Conservation (phyloP, 106 monocot species). For the Hemerocallis citrina region DNA sequence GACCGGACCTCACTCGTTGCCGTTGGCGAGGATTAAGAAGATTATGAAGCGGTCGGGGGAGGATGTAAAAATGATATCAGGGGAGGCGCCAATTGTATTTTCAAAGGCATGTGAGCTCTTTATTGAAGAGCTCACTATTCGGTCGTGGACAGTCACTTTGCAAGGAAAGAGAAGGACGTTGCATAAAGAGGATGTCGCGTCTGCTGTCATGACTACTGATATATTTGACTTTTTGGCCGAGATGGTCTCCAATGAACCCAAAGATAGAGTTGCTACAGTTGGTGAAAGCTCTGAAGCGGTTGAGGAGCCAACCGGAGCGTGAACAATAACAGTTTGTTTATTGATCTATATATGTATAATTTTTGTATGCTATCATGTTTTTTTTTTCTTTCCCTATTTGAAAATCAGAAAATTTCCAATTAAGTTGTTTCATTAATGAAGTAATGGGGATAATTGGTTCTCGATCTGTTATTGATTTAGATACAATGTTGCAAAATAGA, state of each 20-base stretch:
- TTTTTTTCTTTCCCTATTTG: too few relatives aligned
- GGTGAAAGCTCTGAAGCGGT: not conserved
- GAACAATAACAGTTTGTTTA: too few relatives aligned
- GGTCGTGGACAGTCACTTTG: slow-evolving; percentile 23
- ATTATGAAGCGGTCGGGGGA: slow-evolving; percentile 33
- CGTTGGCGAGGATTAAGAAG: slow-evolving; percentile 40
- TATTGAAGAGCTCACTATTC: slow-evolving; percentile 26
- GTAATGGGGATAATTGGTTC: too few relatives aligned
- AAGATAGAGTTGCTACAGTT: not conserved
- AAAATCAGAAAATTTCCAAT: too few relatives aligned
- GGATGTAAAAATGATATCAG: slow-evolving; percentile 31
- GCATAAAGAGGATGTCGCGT: slow-evolving; percentile 24
- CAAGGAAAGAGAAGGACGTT: slow-evolving; percentile 31
- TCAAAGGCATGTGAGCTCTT: slow-evolving; percentile 37
- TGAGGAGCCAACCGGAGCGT: too few relatives aligned
- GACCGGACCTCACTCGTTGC: slow-evolving; percentile 30
- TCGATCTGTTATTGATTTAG: too few relatives aligned
- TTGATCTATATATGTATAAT: too few relatives aligned
- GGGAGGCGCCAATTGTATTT: slow-evolving; percentile 34
- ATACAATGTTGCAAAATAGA: too few relatives aligned
- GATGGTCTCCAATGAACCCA: slow-evolving; percentile 14
- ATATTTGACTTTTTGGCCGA: slow-evolving; percentile 28
- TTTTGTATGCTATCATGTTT: too few relatives aligned
- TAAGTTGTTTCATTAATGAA: too few relatives aligned
- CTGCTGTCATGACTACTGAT: slow-evolving; percentile 18